phyloP scores from a whole-genome alignment of 495 filamentous ascomycete species.

The Penicillium manginii region DNA sequence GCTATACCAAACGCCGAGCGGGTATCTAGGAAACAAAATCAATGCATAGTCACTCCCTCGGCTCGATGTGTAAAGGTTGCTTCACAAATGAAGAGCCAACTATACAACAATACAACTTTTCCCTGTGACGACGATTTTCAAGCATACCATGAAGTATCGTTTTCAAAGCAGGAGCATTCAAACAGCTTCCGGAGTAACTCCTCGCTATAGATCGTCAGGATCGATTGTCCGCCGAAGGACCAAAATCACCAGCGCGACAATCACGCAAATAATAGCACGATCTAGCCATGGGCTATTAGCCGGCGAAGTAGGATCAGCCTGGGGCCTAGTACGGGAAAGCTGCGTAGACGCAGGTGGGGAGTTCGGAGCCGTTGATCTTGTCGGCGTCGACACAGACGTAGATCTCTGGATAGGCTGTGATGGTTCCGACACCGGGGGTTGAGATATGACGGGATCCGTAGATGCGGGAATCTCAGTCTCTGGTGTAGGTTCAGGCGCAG shows the following conservation, averaged over 20 bases:
- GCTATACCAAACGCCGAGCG: conserved; percentile 20
- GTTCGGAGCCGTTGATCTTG: neutral
- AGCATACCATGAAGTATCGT: neutral
- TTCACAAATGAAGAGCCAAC: too few relatives aligned
- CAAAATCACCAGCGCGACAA: conserved; percentile 52
- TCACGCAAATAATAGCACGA: conserved; percentile 57
- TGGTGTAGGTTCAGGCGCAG: neutral
- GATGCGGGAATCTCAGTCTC: neutral
- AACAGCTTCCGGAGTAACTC: neutral
- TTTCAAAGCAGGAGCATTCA: neutral
- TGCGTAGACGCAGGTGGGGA: neutral
- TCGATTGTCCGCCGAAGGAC: conserved; percentile 43
- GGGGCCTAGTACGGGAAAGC: neutral
- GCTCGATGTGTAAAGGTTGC: too few relatives aligned
- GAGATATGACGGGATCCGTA: neutral
- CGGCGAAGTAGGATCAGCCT: conserved; percentile 7
- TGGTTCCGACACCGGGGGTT: neutral
- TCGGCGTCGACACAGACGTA: conserved; percentile 7
- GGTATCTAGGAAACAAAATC: conserved; percentile 4
- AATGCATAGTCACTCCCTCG: neutral
- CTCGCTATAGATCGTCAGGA: conserved; percentile 31
- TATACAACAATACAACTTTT: too few relatives aligned
- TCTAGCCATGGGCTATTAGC: conserved; percentile 56
- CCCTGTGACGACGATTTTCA: neutral
- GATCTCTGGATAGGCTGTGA: neutral